Base-by-base conservation (phyloP, 2,329 filamentous ascomycete species). In the Berkeleyomyces rouxiae region DNA sequence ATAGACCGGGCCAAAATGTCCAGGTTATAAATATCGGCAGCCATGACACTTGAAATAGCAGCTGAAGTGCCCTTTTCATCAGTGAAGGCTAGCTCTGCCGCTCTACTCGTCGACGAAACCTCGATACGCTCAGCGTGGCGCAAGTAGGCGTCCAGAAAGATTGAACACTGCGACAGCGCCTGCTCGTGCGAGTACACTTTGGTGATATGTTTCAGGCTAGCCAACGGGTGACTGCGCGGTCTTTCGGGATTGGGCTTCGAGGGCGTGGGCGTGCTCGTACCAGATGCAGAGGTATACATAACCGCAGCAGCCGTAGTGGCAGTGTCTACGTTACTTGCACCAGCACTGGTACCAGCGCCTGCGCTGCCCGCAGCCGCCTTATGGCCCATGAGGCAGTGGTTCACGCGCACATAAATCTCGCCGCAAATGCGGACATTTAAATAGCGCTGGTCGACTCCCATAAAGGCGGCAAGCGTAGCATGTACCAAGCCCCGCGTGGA, bases 141-240 rank as follows among this genome's bases (percentile, higher is more conserved):
- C 66, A 96, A 81, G 68, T 88, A 77, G 37, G 78, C 76, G 7
- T 79, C 77, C 36, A 96, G 80, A 73, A 96, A 96, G 7, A 71
- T 73, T 53, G 84, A 84, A 73, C 91, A 96, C 75, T 99, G 93
- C 36, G 90, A 90, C 78, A 93, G 96, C 37, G 90, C 93, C 74
- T 99, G 93, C 7, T 92, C 91, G 73, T 99, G 93, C 33, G 89
- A 93, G 76, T 96, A 95, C 47, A 99, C 74, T 69, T 86, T 85
- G 68, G 79, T 81, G 69, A 97, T 80, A 68, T 86, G 78, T 62
- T 75, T 73, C 66, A 91, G 73, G 66, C 76, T 74, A 60, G 71
- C 68, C 46, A 79, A 68, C 2, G 84, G 82, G 66, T 73, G 73
- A 46, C 76, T 72, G 66, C 73, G 73, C 36, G 78, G 77, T 67